Conservation (phyloP, 768 basidiomycete species). For the Hydnum rufescens region DNA sequence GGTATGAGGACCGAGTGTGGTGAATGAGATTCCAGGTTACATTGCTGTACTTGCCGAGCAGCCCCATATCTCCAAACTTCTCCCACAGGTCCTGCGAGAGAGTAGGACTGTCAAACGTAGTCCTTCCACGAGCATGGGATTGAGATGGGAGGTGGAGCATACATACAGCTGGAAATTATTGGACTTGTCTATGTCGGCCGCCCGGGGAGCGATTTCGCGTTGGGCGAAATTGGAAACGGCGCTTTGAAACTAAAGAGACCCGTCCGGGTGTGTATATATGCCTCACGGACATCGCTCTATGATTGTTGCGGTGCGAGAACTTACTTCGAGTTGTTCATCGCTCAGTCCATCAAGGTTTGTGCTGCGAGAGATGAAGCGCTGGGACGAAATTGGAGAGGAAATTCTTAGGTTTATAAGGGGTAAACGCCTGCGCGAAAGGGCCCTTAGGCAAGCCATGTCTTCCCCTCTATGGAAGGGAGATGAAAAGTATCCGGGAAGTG, state of each 20-base stretch:
- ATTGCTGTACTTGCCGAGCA: constrained; percentile 41
- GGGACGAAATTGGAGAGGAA: too few relatives aligned
- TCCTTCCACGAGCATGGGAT: background rate
- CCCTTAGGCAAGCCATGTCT: too few relatives aligned
- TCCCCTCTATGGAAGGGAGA: too few relatives aligned
- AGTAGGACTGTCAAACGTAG: constrained; percentile 3
- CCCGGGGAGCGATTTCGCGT: constrained; percentile 68
- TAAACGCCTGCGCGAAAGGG: constrained; percentile 2
- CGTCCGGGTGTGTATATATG: constrained; percentile 1
- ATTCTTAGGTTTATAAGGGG: too few relatives aligned
- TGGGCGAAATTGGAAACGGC: constrained; percentile 63
- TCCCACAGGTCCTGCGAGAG: constrained; percentile 55
- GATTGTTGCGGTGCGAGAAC: background rate
- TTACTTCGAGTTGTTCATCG: constrained; percentile 68
- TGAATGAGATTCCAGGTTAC: background rate
- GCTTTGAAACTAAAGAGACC: constrained; percentile 55
- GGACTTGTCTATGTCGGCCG: constrained; percentile 66
- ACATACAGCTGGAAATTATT: constrained; percentile 60
- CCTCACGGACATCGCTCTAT: background rate
- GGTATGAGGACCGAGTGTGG: background rate
- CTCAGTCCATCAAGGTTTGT: constrained; percentile 51
- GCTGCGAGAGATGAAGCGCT: too few relatives aligned
- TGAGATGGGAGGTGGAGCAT: constrained; percentile 10
- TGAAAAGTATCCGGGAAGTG: too few relatives aligned
- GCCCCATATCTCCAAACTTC: constrained; percentile 80